These are phyloP conservation scores for Oryza glaberrima DNA, from an alignment of 176 grass and related monocot species.

Conservation along the genomic window DNA sequence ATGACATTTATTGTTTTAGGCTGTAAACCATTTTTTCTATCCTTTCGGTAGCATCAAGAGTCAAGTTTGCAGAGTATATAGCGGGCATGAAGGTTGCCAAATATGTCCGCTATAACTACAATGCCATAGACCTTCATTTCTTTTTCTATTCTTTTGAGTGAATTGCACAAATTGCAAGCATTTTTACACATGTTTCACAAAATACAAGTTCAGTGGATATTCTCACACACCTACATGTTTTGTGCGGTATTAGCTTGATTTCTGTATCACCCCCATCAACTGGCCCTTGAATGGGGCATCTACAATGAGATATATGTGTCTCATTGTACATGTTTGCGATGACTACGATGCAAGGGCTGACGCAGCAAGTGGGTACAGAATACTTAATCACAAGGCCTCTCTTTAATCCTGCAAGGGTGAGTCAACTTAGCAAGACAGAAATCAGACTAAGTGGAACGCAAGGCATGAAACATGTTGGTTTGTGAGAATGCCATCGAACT, in stretches of 20 bases:
- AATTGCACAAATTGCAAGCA: not conserved
- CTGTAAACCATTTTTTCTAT: not conserved
- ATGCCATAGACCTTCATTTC: not conserved
- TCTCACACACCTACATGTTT: not conserved
- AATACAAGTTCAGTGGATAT: not conserved
- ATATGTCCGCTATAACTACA: not conserved
- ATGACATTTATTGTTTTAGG: not conserved
- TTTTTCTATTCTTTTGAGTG: not conserved
- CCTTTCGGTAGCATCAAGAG: not conserved
- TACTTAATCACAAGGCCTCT: too few relatives aligned
- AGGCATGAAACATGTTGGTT: too few relatives aligned
- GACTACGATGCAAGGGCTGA: too few relatives aligned
- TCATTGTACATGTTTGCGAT: not conserved
- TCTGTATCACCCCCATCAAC: not conserved
- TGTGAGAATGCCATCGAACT: too few relatives aligned
- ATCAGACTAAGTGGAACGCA: too few relatives aligned
- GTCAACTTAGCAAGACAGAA: too few relatives aligned
- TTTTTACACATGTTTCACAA: not conserved
- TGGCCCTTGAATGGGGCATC: not conserved
- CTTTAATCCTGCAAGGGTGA: too few relatives aligned
- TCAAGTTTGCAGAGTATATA: not conserved
- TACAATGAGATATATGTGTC: not conserved
- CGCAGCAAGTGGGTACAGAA: too few relatives aligned
- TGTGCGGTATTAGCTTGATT: not conserved
- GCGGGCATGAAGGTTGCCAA: not conserved